Conservation (phyloP, 495 filamentous ascomycete genomes). For the Pyrenula massariospora region DNA sequence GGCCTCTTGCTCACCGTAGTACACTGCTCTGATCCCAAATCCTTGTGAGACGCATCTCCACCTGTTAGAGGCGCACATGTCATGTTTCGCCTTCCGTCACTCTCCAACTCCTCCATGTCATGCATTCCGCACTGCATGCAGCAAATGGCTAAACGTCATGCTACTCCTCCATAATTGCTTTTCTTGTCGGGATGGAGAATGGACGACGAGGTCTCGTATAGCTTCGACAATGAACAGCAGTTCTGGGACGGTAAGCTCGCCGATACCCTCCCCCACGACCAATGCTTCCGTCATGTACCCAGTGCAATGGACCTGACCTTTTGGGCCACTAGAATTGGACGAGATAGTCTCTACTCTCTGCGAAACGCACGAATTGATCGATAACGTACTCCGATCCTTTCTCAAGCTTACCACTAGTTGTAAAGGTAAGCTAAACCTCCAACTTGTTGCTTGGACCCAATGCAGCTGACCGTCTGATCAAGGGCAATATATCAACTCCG, state of each 20-base stretch:
- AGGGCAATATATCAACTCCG: slow-evolving; percentile 74
- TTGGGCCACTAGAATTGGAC: slow-evolving; percentile 53
- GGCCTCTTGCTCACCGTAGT: no score
- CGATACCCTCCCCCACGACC: slow-evolving; percentile 1
- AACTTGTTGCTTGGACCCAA: not conserved
- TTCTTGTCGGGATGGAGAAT: slow-evolving; percentile 13
- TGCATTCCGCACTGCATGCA: not conserved
- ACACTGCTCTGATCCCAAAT: no score
- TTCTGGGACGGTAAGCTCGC: slow-evolving; percentile 74
- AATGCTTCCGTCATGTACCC: slow-evolving; percentile 6
- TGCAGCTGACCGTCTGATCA: not conserved
- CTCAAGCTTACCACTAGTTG: slow-evolving; percentile 65
- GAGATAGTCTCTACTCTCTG: slow-evolving; percentile 65
- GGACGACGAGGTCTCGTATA: slow-evolving; percentile 56
- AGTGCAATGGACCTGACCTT: not conserved
- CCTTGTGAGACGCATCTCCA: no score
- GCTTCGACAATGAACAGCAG: slow-evolving; percentile 74
- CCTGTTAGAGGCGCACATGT: no score
- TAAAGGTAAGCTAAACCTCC: slow-evolving; percentile 28
- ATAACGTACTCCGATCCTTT: slow-evolving; percentile 76
- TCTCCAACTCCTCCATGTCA: not conserved
- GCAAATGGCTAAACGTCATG: not conserved
- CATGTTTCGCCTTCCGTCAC: not conserved
- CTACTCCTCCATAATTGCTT: not conserved
- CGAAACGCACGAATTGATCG: slow-evolving; percentile 66